Conservation (phyloP, 441 rosid species). For the Jatropha podagrica region DNA sequence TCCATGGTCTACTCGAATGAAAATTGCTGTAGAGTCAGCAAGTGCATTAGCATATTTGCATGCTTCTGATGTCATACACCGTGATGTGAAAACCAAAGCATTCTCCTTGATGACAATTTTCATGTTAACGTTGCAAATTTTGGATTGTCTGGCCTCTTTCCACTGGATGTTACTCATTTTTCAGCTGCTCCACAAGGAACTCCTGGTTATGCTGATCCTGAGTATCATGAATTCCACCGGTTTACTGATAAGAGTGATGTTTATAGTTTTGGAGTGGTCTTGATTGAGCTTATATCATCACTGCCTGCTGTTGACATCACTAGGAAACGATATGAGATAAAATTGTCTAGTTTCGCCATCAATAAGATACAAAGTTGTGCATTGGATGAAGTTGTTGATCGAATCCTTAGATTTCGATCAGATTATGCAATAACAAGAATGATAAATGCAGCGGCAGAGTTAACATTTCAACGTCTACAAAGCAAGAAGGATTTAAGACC, state of each 20-base stretch:
- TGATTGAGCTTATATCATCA: conserved; percentile 82
- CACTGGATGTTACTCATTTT: conserved; percentile 58
- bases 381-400: conserved; percentile 65
- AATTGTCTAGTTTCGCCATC: conserved; percentile 72
- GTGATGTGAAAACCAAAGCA: conserved; percentile 86
- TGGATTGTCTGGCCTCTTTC: conserved; percentile 76
- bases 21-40: conserved; percentile 80
- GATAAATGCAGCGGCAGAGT: conserved; percentile 66
- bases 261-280: conserved; percentile 89
- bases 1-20: conserved; percentile 63
- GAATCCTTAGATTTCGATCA: conserved; percentile 57
- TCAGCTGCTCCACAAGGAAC: conserved; percentile 97
- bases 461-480: conserved; percentile 84
- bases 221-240: conserved; percentile 81
- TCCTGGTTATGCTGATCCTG: conserved; percentile 92
- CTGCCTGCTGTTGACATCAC: conserved; percentile 89
- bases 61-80: conserved; percentile 67
- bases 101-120: conserved; percentile 63
- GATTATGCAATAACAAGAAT: conserved; percentile 44
- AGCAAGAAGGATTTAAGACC: conserved; percentile 76
- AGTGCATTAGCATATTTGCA: conserved; percentile 75
- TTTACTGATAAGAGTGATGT: conserved; percentile 91
- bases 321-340: conserved; percentile 71
- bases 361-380: conserved; percentile 60
- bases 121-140: conserved; percentile 77